These are phyloP conservation scores for Ceratobasidium sp. DNA, from an alignment of 1,284 basidiomycete species.

Conservation along the genomic window DNA sequence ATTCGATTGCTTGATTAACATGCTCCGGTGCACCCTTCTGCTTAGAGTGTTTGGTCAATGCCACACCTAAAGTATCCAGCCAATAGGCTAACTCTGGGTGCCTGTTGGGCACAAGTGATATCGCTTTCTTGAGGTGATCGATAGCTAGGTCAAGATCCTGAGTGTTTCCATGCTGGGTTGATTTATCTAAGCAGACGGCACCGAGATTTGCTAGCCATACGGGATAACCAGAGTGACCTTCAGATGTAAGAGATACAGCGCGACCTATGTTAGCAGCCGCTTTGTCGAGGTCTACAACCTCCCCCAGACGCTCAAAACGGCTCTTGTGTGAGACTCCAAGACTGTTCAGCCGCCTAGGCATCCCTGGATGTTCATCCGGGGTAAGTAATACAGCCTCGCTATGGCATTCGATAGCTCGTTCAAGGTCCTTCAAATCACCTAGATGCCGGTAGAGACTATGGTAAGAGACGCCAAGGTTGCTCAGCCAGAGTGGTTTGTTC, in stretches of 20 bases:
- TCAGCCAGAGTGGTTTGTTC: neutral
- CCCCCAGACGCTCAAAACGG: neutral
- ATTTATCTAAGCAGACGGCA: neutral
- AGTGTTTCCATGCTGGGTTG: neutral
- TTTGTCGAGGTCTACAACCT: neutral
- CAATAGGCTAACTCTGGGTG: neutral
- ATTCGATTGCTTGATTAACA: neutral
- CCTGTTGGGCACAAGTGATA: neutral
- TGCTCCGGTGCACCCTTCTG: neutral
- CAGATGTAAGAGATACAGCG: neutral
- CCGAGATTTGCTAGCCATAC: neutral
- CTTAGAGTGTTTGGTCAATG: neutral
- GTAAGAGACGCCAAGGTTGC: slow-evolving; percentile 11
- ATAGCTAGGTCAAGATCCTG: neutral
- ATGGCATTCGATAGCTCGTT: slow-evolving; percentile 8
- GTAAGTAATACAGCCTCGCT: neutral
- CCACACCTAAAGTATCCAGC: neutral
- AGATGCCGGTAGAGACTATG: neutral
- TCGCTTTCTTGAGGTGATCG: neutral
- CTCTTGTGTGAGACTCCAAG: neutral
- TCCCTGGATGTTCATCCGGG: neutral
- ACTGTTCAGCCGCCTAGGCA: slow-evolving; percentile 5
- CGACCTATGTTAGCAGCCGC: neutral
- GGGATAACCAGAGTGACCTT: neutral
- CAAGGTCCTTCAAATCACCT: slow-evolving; percentile 9